Conservation (phyloP, 2,329 filamentous ascomycete genomes). For the Uncinocarpus reesii region DNA sequence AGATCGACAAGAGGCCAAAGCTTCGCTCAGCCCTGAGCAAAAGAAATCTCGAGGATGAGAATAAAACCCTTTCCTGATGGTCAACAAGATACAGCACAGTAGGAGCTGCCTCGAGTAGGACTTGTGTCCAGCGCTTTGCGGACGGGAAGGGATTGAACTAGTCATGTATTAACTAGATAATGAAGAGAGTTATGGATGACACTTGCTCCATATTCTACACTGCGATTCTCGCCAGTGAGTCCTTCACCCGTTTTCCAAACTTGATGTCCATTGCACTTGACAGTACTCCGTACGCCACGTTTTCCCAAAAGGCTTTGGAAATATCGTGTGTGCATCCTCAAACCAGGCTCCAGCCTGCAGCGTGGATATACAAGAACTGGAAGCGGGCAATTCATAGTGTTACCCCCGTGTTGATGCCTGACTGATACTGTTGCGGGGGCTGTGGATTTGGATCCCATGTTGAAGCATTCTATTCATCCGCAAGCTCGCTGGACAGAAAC, state of each 20-base stretch:
- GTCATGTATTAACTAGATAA: no score
- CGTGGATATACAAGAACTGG: conserved; percentile 53
- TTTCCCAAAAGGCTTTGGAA: conserved; percentile 47
- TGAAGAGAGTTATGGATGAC: no score
- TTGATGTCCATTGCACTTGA: conserved; percentile 50
- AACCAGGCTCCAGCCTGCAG: conserved; percentile 54
- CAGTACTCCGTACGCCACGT: conserved; percentile 52
- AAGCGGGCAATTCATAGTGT: conserved; percentile 54
- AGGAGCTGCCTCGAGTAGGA: no score
- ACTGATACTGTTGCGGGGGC: conserved; percentile 22
- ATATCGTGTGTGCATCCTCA: conserved; percentile 54
- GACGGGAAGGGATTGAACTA: no score
- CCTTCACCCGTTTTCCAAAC: conserved; percentile 41
- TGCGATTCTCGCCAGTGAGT: conserved; percentile 23
- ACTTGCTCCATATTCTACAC: no score
- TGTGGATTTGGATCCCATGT: conserved; percentile 1
- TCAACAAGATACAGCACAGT: no score
- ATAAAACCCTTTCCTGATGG: no score
- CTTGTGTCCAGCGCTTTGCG: no score
- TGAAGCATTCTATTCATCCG: conserved; percentile 30
- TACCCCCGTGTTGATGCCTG: conserved; percentile 47
- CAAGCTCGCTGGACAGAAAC: conserved; percentile 34
- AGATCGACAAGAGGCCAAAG: no score
- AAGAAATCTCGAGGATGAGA: no score
- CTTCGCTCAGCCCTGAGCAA: no score